Evolutionary conservation across 805 yeast species (phyloP), one percentile per base, ranked within the genome.

Genomic region (Sporopachydermia quercuum): DNA sequence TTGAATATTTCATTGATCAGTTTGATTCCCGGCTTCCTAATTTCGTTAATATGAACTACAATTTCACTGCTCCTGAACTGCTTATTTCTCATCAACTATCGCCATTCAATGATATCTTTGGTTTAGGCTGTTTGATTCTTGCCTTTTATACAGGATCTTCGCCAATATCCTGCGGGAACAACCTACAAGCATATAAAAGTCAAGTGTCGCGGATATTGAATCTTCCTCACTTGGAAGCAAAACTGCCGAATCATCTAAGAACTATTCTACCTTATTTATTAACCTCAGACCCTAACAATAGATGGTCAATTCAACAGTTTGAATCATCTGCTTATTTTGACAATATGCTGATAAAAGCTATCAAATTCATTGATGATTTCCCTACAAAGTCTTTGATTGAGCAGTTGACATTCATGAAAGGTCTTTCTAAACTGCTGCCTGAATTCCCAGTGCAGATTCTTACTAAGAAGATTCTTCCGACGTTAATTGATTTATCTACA

Each of bases 31-130:
- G 91, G 38, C 68, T 84, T 39, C 95, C 96, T 2, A 43, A 57
- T 0, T 83, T 80, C 53, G 65, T 84, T 45, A 79, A 77, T 46
- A 57, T 82, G 15, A 76, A 80, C 45, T 65, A 81, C 47, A 76
- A 80, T 52, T 91, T 69, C 54, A 61, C 82, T 1, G 91, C 95
- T 0, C 98, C 98, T 0, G 94, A 86, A 51, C 61, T 89, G 23
- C 63, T 87, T 1, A 49, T 78, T 4, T 85, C 83, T 43, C 70
- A 70, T 40, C 66, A 69, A 16, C 61, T 84, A 3, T 74, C 72
- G 23, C 71, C 72, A 23, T 74, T 74, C 15, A 77, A 81, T 50
- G 99, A 91, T 54, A 70, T 83, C 30, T 91, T 87, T 66, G 74
- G 96, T 0, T 51, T 91, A 6, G 97, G 94, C 1, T 68, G 83